Base-by-base conservation (phyloP, 2,329 filamentous ascomycete genomes). In the Colletotrichum eremochloae region DNA sequence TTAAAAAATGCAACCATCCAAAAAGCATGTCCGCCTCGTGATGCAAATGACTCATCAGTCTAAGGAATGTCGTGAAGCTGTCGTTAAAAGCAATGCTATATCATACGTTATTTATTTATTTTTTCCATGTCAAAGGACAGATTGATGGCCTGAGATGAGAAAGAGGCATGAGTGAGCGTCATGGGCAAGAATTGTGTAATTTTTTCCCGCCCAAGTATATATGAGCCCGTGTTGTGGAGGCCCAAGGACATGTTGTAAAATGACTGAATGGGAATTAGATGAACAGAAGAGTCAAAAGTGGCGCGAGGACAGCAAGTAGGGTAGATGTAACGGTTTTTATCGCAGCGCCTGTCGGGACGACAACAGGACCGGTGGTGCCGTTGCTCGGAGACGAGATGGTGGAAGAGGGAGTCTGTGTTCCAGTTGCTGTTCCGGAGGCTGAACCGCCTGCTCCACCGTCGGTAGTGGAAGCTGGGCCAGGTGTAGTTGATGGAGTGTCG, bases 31-130 rank as follows among this genome's bases (percentile, higher is more conserved):
- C 50, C 53, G 2, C 48, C 68, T 20, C 40, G 38, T 61, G 50
- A 58, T 40, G 36, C 33, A 57, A 63, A 73, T 50, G 67, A 74
- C 65, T 65, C 56, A 53, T 72, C 52, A 62, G 24, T 20, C 1
- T 46, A 74, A 63, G 29, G 65, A 74, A 62, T 74, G 72, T 73
- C 65, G 70, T 74, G 70, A 73, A 70, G 15, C 7, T 12, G 65
- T 67, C 29, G 40, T 60, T 24, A 33, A 60, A 65, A 36, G 15
- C 33, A 31, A 40, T 42, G 29, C 11, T 58, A 36, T 60, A 12
- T 12, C 31, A 5, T 40, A 12, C 31, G 31, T 14, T 24, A 24
- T 24, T 24, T 24, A 24, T 24, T 24, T 24, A 24, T 24, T 40
- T 15, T 14, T 36, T 15, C 61, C 48, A 50, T 50, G 29, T 20